A percentile compares a stretch with the other conserved stretches of the same genome.
These are phyloP conservation scores for Hansenula sp. DNA, from an alignment of 1,139 yeast species.

Conservation along the genomic window DNA sequence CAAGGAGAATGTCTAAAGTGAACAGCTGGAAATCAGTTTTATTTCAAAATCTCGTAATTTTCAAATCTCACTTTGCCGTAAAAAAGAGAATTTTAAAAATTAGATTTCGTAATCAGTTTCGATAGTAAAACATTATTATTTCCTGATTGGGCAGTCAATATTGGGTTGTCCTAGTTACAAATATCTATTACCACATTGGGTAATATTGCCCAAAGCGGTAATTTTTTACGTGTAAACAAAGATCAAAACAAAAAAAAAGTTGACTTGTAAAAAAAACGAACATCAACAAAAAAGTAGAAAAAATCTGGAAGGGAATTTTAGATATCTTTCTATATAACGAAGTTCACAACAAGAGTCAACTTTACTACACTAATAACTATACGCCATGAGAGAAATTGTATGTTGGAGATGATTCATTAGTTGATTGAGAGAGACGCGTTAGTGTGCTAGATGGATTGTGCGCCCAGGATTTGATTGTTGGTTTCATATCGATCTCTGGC, in stretches of 20 bases:
- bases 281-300: neutral
- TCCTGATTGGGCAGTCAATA: neutral
- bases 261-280: constrained; percentile 1
- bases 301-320: constrained; percentile 1
- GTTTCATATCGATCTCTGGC: constrained; percentile 1
- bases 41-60: too few relatives aligned
- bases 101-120: too few relatives aligned
- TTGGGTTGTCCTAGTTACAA: neutral
- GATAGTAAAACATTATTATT: neutral
- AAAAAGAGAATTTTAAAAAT: too few relatives aligned
- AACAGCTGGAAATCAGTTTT: neutral
- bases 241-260: constrained; percentile 2
- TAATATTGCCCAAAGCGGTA: neutral
- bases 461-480: neutral
- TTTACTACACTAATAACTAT: neutral
- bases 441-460: too few relatives aligned
- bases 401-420: neutral
- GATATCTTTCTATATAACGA: neutral
- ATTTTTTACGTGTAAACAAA: constrained; percentile 1
- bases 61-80: too few relatives aligned
- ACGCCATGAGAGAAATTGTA: constrained; percentile 3
- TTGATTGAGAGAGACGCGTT: neutral
- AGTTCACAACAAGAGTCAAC: neutral
- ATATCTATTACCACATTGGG: neutral
- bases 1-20: too few relatives aligned